Percentiles rank a stretch among this genome's conserved stretches.
phyloP scores from a whole-genome alignment of 208 protist genomes.

The Tritrichomonas musculus region DNA sequence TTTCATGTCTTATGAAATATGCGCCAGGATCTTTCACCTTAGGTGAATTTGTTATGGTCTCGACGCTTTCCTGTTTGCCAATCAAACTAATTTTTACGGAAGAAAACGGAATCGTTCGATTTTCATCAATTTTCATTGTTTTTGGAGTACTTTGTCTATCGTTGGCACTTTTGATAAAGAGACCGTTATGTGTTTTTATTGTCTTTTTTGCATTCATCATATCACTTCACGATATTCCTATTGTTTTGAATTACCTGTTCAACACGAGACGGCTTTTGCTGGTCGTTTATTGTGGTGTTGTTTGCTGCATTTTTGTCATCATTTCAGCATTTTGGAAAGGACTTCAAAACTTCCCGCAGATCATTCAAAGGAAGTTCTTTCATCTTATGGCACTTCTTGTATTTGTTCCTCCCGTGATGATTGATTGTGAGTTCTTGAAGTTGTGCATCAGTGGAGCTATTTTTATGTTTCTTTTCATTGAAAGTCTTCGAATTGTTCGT shows the following conservation, averaged over 20 bases:
- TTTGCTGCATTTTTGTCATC: neutral
- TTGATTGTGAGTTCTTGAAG: neutral
- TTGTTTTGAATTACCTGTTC: too few species aligned
- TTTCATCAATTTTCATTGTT: neutral
- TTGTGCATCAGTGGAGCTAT: neutral
- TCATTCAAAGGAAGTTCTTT: neutral
- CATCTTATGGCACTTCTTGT: conserved; percentile 3
- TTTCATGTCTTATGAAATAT: neutral
- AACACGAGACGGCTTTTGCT: neutral
- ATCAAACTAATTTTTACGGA: neutral
- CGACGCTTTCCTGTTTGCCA: neutral
- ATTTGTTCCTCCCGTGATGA: neutral
- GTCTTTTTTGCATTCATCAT: neutral
- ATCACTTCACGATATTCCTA: too few species aligned
- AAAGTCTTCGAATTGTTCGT: neutral
- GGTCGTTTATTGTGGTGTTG: neutral
- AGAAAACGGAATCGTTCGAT: neutral
- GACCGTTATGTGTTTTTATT: neutral
- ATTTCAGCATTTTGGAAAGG: conserved; percentile 27
- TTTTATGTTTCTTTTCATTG: conserved; percentile 3
- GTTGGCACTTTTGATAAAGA: neutral
- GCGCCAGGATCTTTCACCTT: neutral
- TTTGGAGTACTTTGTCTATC: neutral
- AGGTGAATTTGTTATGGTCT: neutral
- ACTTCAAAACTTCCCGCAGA: neutral